phyloP scores from a whole-genome alignment of 1,284 basidiomycete genomes.

The Tremellales sp. region DNA sequence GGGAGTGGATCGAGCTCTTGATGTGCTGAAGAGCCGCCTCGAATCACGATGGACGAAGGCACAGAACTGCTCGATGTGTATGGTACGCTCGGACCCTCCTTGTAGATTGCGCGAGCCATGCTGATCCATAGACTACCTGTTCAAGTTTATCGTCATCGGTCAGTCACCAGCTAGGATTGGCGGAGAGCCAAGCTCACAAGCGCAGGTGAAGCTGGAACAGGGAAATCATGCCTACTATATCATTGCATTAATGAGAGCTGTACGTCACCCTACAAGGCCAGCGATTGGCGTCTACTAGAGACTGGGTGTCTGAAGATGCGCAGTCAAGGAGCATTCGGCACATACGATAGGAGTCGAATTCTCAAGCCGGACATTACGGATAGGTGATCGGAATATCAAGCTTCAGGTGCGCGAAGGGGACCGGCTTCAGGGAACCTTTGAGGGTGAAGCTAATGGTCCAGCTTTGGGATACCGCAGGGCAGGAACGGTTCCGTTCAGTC shows the following conservation, averaged over 20 bases:
- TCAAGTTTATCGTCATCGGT: conserved; percentile 98
- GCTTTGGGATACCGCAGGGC: conserved; percentile 97
- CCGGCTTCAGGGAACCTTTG: neutral
- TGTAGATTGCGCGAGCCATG: neutral
- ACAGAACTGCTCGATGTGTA: conserved; percentile 91
- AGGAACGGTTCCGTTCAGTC: conserved; percentile 93
- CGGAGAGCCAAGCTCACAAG: conserved; percentile 6
- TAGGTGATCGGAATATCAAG: conserved; percentile 90
- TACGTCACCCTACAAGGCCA: conserved; percentile 50
- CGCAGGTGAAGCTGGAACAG: conserved; percentile 88
- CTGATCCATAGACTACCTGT: conserved; percentile 71
- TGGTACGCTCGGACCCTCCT: conserved; percentile 55
- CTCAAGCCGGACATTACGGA: conserved; percentile 77
- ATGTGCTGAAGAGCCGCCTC: too few species aligned
- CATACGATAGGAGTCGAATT: conserved; percentile 98
- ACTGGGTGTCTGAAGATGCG: neutral
- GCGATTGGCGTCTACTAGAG: too few species aligned
- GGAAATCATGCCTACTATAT: conserved; percentile 92
- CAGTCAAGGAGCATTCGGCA: conserved; percentile 93
- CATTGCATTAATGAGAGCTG: conserved; percentile 93
- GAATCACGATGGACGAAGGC: conserved; percentile 52
- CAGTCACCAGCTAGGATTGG: neutral
- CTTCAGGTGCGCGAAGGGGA: conserved; percentile 64
- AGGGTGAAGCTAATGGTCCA: conserved; percentile 42
- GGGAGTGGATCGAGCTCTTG: too few species aligned